phyloP scores from a whole-genome alignment of 148 eudicot species.

The Vaccinium macrocarpon region DNA sequence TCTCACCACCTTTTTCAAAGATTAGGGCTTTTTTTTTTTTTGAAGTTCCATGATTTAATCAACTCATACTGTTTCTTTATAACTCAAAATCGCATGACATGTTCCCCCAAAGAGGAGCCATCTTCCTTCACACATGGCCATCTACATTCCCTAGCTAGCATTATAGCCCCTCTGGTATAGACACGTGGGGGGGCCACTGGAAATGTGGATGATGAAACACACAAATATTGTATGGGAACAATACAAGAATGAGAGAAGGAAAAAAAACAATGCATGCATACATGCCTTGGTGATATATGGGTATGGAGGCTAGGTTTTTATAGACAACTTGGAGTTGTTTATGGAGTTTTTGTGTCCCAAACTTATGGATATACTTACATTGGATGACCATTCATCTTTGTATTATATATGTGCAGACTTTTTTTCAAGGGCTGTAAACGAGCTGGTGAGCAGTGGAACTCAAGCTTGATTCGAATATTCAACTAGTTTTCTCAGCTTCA shows the following conservation, averaged over 20 bases:
- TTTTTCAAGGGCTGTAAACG: not conserved
- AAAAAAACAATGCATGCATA: not conserved
- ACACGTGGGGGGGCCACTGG: slow-evolving; percentile 11
- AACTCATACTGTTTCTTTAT: slow-evolving; percentile 23
- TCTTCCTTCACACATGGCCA: slow-evolving; percentile 24
- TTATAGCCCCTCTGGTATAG: slow-evolving; percentile 22
- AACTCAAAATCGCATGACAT: slow-evolving; percentile 38
- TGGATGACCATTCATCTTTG: not conserved
- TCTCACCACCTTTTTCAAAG: not conserved
- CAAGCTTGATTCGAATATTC: not conserved
- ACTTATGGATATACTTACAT: not conserved
- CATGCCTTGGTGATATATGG: not conserved
- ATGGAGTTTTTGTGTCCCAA: slow-evolving; percentile 1
- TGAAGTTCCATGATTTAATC: slow-evolving; percentile 19
- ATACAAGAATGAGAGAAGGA: not conserved
- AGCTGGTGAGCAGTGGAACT: not conserved
- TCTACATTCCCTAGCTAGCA: slow-evolving; percentile 13
- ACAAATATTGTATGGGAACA: not conserved
- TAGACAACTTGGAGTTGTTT: slow-evolving; percentile 6
- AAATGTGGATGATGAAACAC: not conserved
- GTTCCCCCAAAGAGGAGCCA: slow-evolving; percentile 39
- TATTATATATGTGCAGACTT: not conserved
- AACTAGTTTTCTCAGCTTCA: not conserved
- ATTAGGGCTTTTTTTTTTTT: not conserved
- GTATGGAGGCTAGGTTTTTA: not conserved